Conservation (phyloP, 179 eudicot species). For the Silene coronaria region DNA sequence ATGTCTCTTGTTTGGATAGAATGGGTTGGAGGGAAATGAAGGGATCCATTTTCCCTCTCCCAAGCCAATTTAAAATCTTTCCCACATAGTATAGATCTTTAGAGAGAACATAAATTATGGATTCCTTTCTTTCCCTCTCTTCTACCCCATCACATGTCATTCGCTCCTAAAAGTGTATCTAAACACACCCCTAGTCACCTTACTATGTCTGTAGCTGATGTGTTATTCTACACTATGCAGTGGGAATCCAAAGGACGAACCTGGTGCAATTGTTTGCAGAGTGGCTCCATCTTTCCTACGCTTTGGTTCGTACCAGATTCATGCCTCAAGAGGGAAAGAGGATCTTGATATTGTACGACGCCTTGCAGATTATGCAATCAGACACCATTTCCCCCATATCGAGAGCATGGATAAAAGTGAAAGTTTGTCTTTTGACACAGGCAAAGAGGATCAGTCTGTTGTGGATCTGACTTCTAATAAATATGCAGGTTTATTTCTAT, state of each 20-base stretch:
- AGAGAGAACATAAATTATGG: too few species aligned
- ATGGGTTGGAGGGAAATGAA: too few species aligned
- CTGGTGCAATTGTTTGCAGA: conserved; percentile 98
- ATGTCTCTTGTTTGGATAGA: too few species aligned
- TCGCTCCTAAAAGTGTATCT: too few species aligned
- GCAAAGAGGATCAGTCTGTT: conserved; percentile 58
- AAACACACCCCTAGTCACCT: background rate
- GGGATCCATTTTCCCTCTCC: too few species aligned
- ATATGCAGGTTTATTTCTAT: conserved; percentile 64
- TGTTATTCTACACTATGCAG: conserved; percentile 42
- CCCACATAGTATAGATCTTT: too few species aligned
- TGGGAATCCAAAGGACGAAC: conserved; percentile 99
- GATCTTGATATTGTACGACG: conserved; percentile 70
- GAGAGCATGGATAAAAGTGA: conserved; percentile 81
- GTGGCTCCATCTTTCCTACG: conserved; percentile 96
- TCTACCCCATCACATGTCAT: too few species aligned
- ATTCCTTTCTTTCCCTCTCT: too few species aligned
- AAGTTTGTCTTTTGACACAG: conserved; percentile 75
- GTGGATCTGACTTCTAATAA: conserved; percentile 98
- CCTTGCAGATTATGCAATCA: conserved; percentile 83
- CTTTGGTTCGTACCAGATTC: conserved; percentile 93
- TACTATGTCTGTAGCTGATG: conserved; percentile 16
- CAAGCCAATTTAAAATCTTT: too few species aligned
- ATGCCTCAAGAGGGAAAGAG: conserved; percentile 86
- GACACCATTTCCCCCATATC: conserved; percentile 83